Conservation (phyloP, 1,284 basidiomycete genomes). For the Wolfiporia cocos region DNA sequence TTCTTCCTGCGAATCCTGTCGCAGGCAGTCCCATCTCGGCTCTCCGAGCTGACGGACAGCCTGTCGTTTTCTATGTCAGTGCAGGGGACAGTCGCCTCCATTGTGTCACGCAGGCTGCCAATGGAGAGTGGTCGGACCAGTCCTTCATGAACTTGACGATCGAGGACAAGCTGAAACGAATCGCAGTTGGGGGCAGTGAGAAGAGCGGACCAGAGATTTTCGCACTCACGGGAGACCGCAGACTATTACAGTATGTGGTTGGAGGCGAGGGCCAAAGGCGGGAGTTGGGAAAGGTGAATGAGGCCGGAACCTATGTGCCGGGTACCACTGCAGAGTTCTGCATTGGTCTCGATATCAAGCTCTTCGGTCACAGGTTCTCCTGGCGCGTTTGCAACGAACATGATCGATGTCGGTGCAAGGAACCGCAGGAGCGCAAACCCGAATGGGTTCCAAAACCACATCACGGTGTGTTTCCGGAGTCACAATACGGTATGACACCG, state of each 20-base stretch:
- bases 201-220: no score
- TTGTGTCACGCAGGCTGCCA: neutral
- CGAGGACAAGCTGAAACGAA: neutral
- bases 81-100: slow-evolving; percentile 2
- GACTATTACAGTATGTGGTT: neutral
- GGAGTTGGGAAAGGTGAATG: slow-evolving; percentile 1
- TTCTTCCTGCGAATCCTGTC: slow-evolving; percentile 2
- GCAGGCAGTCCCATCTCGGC: slow-evolving; percentile 1
- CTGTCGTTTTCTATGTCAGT: slow-evolving; percentile 3
- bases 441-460: no score
- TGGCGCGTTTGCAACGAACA: no score
- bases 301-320: neutral
- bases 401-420: no score
- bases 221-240: no score
- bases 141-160: neutral
- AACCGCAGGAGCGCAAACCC: no score
- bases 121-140: slow-evolving; percentile 2
- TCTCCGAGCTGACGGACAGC: neutral
- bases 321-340: slow-evolving; percentile 2
- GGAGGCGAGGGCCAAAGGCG: neutral
- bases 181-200: neutral
- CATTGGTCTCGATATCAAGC: no score
- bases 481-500: no score
- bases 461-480: no score
- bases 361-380: no score